Base-by-base conservation (phyloP, 345 rosid genomes). In the Salix dunnii region DNA sequence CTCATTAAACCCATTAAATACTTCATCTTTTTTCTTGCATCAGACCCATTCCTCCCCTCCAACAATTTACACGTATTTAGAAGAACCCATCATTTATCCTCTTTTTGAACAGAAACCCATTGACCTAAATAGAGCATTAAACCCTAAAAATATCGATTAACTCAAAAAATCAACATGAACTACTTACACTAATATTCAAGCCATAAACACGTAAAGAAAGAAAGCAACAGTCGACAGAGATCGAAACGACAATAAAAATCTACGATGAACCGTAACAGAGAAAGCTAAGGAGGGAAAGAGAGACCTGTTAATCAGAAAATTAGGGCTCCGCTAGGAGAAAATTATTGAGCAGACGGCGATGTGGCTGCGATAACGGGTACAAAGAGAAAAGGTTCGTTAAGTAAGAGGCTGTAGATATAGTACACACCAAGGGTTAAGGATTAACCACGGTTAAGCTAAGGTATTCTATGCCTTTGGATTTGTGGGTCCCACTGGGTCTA, bases 241-340 rank as follows among this genome's bases (percentile, higher is more conserved):
- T 23, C 28, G 13, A 58, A 58, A 58, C 63, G 28, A 58, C 6
- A 58, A 3, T 11, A 23, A 3, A 16, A 58, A 58, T 58, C 28
- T 3, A 10, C 3, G 5, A 6, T 46, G 51, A 14, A 46, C 14
- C 51, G 28, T 8, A 8, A 16, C 23, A 33, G 2, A 68, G 38
- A 53, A 12, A 23, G 23, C 6, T 2, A 10, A 3, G 2, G 31
- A 27, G 5, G 0, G 46, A 3, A 42, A 25, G 28, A 36, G 67
- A 76, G 49, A 76, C 78, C 78, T 68, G n/a, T 65, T 62, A 17
- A 27, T 20, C 7, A 25, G 23, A 13, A 38, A 51, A 27, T 67
- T 53, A 68, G 73, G 73, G 67, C 55, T 67, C 40, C 20, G 3
- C 20, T 8, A 33, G 55, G 13, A 67, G 42, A n/a, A 6, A 58